These are phyloP conservation scores for Penicillium chermesinum DNA, from an alignment of 495 filamentous ascomycete species.

Conservation along the genomic window DNA sequence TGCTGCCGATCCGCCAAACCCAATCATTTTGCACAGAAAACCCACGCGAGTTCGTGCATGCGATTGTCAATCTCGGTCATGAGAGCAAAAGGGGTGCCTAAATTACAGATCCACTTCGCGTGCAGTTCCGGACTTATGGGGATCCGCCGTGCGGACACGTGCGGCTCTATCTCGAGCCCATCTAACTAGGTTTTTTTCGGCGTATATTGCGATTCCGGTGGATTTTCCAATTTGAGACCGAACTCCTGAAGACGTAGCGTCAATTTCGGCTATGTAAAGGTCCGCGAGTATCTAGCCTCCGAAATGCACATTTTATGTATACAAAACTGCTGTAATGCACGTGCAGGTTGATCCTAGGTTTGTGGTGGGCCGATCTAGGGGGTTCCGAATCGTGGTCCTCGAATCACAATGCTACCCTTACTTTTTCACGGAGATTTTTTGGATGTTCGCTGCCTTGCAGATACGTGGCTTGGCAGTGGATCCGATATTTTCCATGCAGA, in stretches of 20 bases:
- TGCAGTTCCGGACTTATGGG: neutral
- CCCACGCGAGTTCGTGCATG: constrained; percentile 6
- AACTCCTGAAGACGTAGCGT: no score
- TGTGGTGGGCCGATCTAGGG: no score
- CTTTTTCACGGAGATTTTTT: neutral
- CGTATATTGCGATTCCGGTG: no score
- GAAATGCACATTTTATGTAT: no score
- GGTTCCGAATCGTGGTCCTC: no score
- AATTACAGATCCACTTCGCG: neutral
- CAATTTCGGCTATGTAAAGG: no score
- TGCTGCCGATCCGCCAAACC: neutral
- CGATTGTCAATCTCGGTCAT: neutral
- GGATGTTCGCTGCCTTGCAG: neutral
- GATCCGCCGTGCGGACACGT: neutral
- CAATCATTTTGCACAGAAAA: constrained; percentile 11
- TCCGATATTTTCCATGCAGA: neutral
- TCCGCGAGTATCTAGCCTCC: no score
- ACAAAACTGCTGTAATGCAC: no score
- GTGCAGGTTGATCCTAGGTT: no score
- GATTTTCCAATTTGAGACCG: no score
- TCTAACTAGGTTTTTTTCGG: no score
- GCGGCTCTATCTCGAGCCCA: no score
- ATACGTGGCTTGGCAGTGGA: neutral
- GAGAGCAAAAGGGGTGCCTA: neutral
- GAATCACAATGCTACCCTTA: neutral